Conservation (phyloP, 768 basidiomycete species). For the Tubosaeta brunneosetosa region DNA sequence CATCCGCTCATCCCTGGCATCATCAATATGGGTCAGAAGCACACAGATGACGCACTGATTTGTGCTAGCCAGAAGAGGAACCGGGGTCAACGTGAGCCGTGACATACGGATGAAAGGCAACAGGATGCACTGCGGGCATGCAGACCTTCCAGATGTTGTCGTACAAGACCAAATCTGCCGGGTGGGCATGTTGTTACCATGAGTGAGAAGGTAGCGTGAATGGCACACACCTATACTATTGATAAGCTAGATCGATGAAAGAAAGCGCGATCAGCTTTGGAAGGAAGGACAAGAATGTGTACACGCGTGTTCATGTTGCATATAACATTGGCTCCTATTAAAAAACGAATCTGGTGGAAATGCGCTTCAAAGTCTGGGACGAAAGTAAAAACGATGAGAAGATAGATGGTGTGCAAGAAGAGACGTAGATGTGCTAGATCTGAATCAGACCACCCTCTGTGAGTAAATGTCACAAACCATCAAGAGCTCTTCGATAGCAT, state of each 20-base stretch:
- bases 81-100: neutral
- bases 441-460: neutral
- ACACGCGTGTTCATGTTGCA: slow-evolving; percentile 12
- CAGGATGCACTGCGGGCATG: too few species aligned
- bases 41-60: slow-evolving; percentile 11
- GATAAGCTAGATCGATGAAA: slow-evolving; percentile 10
- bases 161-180: slow-evolving; percentile 21
- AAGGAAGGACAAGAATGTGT: neutral
- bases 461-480: slow-evolving; percentile 12
- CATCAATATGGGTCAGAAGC: neutral
- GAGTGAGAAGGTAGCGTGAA: neutral
- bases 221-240: slow-evolving; percentile 15
- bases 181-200: neutral
- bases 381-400: slow-evolving; percentile 4
- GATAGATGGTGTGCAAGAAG: too few species aligned
- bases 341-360: neutral
- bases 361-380: neutral
- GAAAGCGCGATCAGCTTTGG: neutral
- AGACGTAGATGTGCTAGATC: slow-evolving; percentile 29
- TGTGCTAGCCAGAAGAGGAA: slow-evolving; percentile 18
- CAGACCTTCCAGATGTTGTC: neutral
- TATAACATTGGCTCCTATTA: neutral
- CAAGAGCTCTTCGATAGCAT: slow-evolving; percentile 12
- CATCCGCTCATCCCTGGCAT: slow-evolving; percentile 6
- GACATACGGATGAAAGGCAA: neutral